phyloP scores from a whole-genome alignment of 140 eudicot genomes.

The Cichorium intybus region DNA sequence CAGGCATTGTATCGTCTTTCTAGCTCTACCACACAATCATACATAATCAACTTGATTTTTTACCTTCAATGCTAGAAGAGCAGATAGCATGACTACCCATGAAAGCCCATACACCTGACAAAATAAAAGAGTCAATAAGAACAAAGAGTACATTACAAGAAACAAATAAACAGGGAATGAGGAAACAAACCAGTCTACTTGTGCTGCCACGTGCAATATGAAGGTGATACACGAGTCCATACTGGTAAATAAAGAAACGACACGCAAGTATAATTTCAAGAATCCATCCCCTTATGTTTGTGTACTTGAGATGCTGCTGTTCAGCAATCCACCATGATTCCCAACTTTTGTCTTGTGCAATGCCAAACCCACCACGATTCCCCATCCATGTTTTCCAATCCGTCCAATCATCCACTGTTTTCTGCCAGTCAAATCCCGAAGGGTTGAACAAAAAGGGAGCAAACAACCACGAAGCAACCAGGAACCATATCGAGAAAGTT shows the following conservation, averaged over 20 bases:
- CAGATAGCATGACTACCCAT: conserved; percentile 84
- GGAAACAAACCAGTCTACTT: conserved; percentile 55
- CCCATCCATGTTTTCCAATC: conserved; percentile 99
- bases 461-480: conserved; percentile 87
- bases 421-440: too few relatives aligned
- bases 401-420: conserved; percentile 98
- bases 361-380: conserved; percentile 91
- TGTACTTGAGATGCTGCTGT: conserved; percentile 75
- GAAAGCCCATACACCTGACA: conserved; percentile 82
- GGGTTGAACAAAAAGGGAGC: too few relatives aligned
- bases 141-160: background rate
- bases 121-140: background rate
- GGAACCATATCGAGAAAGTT: conserved; percentile 90
- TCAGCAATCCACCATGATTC: conserved; percentile 99
- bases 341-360: conserved; percentile 86
- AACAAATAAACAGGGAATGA: conserved; percentile 1
- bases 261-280: conserved; percentile 83
- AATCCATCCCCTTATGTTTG: conserved; percentile 67
- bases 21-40: background rate
- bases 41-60: background rate
- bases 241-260: conserved; percentile 87
- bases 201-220: conserved; percentile 74
- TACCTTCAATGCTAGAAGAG: conserved; percentile 88
- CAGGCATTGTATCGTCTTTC: background rate
- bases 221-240: conserved; percentile 86